Percentiles rank a stretch among this genome's conserved stretches.
These are phyloP conservation scores for Dysphania ambrosioides DNA, from an alignment of 148 eudicot species.

Conservation along the genomic window DNA sequence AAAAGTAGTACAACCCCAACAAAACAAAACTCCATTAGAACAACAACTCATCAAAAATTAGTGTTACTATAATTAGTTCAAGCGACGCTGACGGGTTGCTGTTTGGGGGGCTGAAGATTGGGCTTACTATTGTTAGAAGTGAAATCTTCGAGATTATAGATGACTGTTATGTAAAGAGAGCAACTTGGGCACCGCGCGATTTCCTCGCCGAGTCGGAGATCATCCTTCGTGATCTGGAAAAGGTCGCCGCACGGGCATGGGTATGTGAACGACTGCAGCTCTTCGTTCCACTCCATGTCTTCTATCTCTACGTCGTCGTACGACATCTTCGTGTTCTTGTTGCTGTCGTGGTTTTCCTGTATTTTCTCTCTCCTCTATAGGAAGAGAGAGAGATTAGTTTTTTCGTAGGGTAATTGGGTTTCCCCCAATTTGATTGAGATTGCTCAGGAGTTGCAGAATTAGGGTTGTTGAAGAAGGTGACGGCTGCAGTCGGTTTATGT, in stretches of 20 bases:
- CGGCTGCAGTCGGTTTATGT: not conserved
- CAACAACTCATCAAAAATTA: too few relatives aligned
- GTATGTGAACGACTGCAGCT: constrained; percentile 69
- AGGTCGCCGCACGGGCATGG: constrained; percentile 92
- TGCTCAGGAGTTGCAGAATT: not conserved
- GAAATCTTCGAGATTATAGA: constrained; percentile 81
- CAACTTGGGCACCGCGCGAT: constrained; percentile 95
- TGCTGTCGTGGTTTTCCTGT: too few relatives aligned
- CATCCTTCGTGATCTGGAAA: constrained; percentile 81
- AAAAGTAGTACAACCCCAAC: too few relatives aligned
- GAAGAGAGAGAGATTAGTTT: too few relatives aligned
- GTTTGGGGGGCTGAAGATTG: constrained; percentile 44
- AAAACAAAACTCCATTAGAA: too few relatives aligned
- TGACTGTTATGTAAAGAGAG: constrained; percentile 80
- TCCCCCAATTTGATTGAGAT: not conserved
- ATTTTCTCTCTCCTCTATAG: too few relatives aligned
- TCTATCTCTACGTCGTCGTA: constrained; percentile 98
- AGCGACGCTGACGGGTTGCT: constrained; percentile 60
- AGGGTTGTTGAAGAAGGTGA: not conserved
- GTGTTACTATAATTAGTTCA: constrained; percentile 28
- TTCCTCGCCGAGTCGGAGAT: constrained; percentile 80
- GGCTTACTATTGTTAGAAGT: constrained; percentile 28
- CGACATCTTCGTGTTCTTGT: constrained; percentile 48
- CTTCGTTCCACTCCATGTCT: constrained; percentile 98
- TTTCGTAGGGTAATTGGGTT: not conserved